Base-by-base conservation (phyloP, 179 eudicot genomes). In the Amaranthus tricolor region DNA sequence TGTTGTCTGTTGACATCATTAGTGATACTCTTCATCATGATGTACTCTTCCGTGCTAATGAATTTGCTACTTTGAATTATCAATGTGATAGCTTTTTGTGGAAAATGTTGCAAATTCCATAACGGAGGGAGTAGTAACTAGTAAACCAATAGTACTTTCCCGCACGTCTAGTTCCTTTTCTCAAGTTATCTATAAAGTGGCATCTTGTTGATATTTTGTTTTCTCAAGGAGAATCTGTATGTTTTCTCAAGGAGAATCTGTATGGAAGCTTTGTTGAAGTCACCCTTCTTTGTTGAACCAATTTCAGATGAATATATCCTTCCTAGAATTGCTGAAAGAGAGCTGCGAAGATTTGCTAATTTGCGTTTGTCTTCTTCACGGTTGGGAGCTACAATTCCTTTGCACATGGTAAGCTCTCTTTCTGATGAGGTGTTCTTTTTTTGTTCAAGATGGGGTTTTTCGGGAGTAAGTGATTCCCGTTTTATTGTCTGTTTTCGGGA, bases 291-390 rank as follows among this genome's bases (percentile, higher is more conserved):
- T 70, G 63, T 62, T 72, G 58, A 24, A 45, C 73, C 51, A 68
- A 31, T 55, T 70, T 62, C 83, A 92, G 99, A 90, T 82, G 99
- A 92, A 74, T 95, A 92, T 77, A 90, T 77, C 73, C 81, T 81
- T 83, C 98, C 97, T 21, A 92, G 86, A 90, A 92, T 94, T 80
- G 97, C 96, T 72, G 98, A 94, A 86, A 90, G 98, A 82, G 89
- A 94, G 53, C 82, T 94, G 73, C 80, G 95, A 67, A 85, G 88
- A 80, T 94, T 87, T 79, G 93, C 93, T 77, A 88, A 92, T 73
- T 80, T 94, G 76, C 94, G 91, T 49, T 71, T 73, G 31, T 80
- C 88, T 74, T 89, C 96, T 64, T 88, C 96, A 70, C 80, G 69
- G 21, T 77, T 87, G 44, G 93, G 94, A 78, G 83, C 82, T 75